phyloP scores from a whole-genome alignment of 202 grass and related monocot species.

The Eragrostis tef region DNA sequence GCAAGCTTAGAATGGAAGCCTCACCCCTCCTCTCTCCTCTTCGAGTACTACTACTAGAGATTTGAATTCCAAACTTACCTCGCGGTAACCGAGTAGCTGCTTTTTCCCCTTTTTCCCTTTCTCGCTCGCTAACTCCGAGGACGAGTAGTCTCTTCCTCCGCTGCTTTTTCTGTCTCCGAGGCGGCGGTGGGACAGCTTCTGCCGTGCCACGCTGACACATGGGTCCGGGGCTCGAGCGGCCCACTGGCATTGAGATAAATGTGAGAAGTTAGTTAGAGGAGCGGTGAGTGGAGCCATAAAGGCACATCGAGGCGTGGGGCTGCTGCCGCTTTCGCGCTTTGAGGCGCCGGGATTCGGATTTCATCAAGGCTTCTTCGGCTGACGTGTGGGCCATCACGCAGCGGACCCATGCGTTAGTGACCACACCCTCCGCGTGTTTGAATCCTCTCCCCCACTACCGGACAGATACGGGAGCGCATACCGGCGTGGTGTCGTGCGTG shows the following conservation, averaged over 20 bases:
- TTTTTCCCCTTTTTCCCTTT: neutral
- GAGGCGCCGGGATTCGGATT: slow-evolving; percentile 32
- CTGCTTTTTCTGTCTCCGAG: slow-evolving; percentile 29
- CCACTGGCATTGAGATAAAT: neutral
- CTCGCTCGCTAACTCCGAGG: slow-evolving; percentile 22
- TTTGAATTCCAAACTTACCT: slow-evolving; percentile 52
- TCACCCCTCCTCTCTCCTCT: neutral
- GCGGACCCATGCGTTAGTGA: neutral
- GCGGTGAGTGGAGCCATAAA: neutral
- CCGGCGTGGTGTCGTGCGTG: neutral
- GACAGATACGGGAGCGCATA: slow-evolving; percentile 13
- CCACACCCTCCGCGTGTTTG: neutral
- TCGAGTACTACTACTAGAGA: neutral
- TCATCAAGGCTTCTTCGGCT: neutral
- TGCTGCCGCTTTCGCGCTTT: slow-evolving; percentile 39
- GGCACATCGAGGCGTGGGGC: slow-evolving; percentile 18
- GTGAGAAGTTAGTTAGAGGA: neutral
- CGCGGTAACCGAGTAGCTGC: slow-evolving; percentile 2
- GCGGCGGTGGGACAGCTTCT: neutral
- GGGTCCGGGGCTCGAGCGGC: rapidly evolving
- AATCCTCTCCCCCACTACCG: neutral
- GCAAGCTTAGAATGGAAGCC: slow-evolving; percentile 3
- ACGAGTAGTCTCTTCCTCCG: neutral
- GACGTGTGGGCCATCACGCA: neutral
- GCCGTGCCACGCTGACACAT: neutral